Base-by-base conservation (phyloP, 2,329 filamentous ascomycete genomes). In the Simplicillium aogashimaense region DNA sequence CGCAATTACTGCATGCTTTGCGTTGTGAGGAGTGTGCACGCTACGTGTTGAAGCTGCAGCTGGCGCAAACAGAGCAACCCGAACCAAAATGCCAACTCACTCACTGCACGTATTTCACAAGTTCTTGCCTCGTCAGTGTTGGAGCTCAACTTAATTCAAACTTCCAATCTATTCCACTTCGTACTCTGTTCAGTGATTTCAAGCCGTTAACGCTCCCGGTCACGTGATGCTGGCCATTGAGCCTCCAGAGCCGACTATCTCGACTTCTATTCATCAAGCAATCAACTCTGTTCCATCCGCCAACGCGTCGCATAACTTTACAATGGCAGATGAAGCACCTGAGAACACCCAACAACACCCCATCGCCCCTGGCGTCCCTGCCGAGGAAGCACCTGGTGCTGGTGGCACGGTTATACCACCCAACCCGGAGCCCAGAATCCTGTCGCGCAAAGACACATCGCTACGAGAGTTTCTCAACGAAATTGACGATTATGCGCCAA, bases 401-500 rank as follows among this genome's bases (percentile, higher is more conserved):
- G 29, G 37, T 36, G 56, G 58, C 36, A 46, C 39, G 13, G 45
- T 47, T 3, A 48, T 41, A 3, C 64, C 72, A 38, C 59, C 71
- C 9, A 59, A 64, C 6, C 61, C 71, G 6, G 81, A 85, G 43
- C 62, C 79, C 32, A 78, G 76, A 54, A 67, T 86, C 47, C 81
- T 84, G 2, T 81, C 82, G 39, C 86, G 88, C 59, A 97, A 97
- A 65, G 92, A 98, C 64, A 82, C 83, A 15, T 94, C 85, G 31
- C 67, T 98, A 49, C 84, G 89, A 56, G 90, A 97, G 63, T 95
- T 98, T 57, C 64, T 98, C 14, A 76, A 76, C 48, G 95, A 95
- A 71, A 97, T 98, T 83, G 92, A 98, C 58, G 92, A 98, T 55
- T 97, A 92, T 64, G 88, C 92, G 45, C 92, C 92, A 10, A 95